Conservation (phyloP, 169 alveolate species). For the Pseudocohnilembus persalinus region DNA sequence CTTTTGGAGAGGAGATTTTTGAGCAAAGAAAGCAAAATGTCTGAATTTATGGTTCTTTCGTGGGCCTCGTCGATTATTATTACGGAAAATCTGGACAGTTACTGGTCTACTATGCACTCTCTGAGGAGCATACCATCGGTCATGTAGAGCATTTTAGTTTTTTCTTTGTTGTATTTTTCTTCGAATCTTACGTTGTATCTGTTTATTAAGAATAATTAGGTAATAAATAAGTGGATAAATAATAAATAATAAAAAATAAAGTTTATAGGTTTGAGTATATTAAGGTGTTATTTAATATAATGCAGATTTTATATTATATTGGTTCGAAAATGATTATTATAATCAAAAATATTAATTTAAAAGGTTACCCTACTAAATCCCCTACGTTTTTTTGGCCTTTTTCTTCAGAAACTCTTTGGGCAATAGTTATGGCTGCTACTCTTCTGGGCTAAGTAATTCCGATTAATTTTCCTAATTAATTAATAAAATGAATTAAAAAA, state of each 20-base stretch:
- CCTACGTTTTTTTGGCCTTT: conserved; percentile 71
- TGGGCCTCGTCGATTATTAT: conserved; percentile 99
- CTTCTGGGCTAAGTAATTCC: conserved; percentile 81
- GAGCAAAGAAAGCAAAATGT: conserved; percentile 92
- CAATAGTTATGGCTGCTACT: conserved; percentile 80
- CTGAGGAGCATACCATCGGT: conserved; percentile 99
- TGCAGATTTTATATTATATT: too few species aligned
- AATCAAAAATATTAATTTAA: conserved; percentile 18
- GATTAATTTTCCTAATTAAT: conserved; percentile 42
- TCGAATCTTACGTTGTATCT: conserved; percentile 93
- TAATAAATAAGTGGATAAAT: conserved; percentile 57
- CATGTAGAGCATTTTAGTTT: conserved; percentile 97
- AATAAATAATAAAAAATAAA: too few species aligned
- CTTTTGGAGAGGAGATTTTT: conserved; percentile 71
- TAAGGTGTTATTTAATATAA: too few species aligned
- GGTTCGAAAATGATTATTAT: too few species aligned
- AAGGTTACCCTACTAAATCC: conserved; percentile 81
- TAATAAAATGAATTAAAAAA: too few species aligned
- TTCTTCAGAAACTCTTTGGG: conserved; percentile 77
- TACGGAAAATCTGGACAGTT: conserved; percentile 91
- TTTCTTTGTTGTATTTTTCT: conserved; percentile 93
- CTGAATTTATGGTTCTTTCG: conserved; percentile 99
- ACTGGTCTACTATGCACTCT: conserved; percentile 96
- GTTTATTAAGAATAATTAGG: conserved; percentile 9
- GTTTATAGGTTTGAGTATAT: too few species aligned